Conservation (phyloP, 345 rosid genomes). For the Arabis alpina region DNA sequence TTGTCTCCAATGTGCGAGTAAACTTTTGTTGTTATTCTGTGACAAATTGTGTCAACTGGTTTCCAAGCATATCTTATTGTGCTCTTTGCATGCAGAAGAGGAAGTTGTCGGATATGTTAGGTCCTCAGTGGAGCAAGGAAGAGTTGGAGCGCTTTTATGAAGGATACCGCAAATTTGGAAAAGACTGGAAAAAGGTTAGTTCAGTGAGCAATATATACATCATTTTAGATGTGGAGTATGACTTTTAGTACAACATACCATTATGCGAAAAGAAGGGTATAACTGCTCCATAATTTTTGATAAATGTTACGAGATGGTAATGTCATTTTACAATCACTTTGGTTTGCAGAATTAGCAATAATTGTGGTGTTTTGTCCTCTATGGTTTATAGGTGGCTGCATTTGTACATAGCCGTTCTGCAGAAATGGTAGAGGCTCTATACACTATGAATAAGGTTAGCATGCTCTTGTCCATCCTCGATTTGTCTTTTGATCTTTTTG, state of each 20-base stretch:
- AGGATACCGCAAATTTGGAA: slow-evolving; percentile 75
- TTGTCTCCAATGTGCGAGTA: slow-evolving; percentile 23
- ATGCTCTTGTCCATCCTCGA: slow-evolving; percentile 10
- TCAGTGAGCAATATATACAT: background rate
- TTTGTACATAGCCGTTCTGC: slow-evolving; percentile 61
- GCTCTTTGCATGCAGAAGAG: slow-evolving; percentile 58
- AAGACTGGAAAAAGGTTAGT: slow-evolving; percentile 84
- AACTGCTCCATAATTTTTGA: slow-evolving; percentile 9
- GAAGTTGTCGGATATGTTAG: slow-evolving; percentile 79
- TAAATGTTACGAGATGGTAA: slow-evolving; percentile 5
- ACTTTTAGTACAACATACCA: slow-evolving; percentile 11
- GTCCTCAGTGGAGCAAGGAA: slow-evolving; percentile 84
- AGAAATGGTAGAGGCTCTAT: slow-evolving; percentile 83
- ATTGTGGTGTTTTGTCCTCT: slow-evolving; percentile 21
- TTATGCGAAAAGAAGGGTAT: slow-evolving; percentile 6
- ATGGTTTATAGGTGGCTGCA: slow-evolving; percentile 60
- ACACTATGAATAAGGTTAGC: slow-evolving; percentile 74
- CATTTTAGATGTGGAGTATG: background rate
- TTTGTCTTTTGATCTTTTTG: slow-evolving; percentile 12
- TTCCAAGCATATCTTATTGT: slow-evolving; percentile 30
- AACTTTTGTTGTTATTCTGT: slow-evolving; percentile 5
- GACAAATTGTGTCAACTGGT: background rate
- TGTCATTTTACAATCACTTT: slow-evolving; percentile 27
- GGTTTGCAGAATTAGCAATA: slow-evolving; percentile 15
- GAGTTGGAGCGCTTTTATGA: slow-evolving; percentile 78